Evolutionary conservation across 2,329 filamentous ascomycete species (phyloP).

Genomic region (Fusarium succisae): DNA sequence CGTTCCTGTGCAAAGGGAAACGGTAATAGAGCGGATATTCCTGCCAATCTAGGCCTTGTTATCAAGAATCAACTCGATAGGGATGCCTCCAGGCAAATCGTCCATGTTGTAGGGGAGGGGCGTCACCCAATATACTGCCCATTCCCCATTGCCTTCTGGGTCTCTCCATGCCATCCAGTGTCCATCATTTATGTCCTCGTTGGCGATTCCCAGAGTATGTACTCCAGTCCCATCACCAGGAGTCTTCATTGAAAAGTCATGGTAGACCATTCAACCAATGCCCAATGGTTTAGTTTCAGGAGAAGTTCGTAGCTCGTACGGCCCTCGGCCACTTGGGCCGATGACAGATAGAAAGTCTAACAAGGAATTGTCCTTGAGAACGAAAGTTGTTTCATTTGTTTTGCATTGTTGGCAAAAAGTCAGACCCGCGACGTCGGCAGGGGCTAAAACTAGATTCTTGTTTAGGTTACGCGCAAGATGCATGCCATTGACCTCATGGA

Average conservation of each 20-base stretch:
- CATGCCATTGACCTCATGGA: background rate
- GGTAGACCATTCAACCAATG: background rate
- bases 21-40: no score
- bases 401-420: background rate
- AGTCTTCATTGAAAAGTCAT: background rate
- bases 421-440: background rate
- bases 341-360: background rate
- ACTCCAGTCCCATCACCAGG: rapidly evolving
- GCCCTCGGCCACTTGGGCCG: background rate
- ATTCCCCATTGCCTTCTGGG: background rate
- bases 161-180: background rate
- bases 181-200: background rate
- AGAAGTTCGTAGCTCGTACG: background rate
- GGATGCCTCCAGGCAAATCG: background rate
- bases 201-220: background rate
- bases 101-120: background rate
- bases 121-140: background rate
- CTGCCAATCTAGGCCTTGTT: background rate
- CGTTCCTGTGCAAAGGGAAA: no score
- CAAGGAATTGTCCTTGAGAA: background rate
- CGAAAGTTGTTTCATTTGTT: background rate
- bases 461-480: background rate
- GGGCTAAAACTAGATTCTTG: background rate
- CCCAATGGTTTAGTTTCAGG: background rate
- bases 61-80: background rate